Conservation (phyloP, 352 stramenopile genomes). For the Phytophthora cryptogea region DNA sequence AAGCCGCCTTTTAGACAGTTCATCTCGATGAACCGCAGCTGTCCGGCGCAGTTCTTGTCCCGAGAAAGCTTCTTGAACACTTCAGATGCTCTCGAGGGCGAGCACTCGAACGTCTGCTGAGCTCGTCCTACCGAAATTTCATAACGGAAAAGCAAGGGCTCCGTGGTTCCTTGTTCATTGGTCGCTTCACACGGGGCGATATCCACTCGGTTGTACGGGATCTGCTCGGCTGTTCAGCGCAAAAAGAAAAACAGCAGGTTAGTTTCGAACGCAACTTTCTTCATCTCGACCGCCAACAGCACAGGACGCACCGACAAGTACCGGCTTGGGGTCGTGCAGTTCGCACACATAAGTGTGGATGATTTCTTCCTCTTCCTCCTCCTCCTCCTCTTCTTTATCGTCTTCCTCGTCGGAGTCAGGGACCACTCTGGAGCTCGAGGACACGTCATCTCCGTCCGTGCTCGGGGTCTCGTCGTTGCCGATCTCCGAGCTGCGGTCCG, state of each 20-base stretch:
- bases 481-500: conserved; percentile 44
- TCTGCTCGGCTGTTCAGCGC: conserved; percentile 56
- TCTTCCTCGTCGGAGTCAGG: conserved; percentile 31
- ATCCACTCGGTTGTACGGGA: conserved; percentile 61
- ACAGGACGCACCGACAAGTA: conserved; percentile 57
- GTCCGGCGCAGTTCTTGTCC: conserved; percentile 51
- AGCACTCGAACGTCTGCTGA: conserved; percentile 68
- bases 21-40: conserved; percentile 71
- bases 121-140: conserved; percentile 65
- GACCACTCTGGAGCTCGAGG: conserved; percentile 35
- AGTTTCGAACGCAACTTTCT: not conserved
- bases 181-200: conserved; percentile 45
- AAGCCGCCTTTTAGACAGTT: conserved; percentile 69
- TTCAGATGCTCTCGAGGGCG: conserved; percentile 54
- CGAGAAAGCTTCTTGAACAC: conserved; percentile 61
- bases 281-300: too few species aligned
- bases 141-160: conserved; percentile 53
- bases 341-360: conserved; percentile 78
- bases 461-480: conserved; percentile 39
- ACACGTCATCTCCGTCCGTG: conserved; percentile 32
- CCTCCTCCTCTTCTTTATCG: conserved; percentile 37
- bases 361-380: conserved; percentile 29
- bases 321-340: conserved; percentile 73
- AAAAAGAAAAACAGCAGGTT: conserved; percentile 12
- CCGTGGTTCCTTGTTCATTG: conserved; percentile 7